Base-by-base conservation (phyloP, 345 rosid species). In the Arabidopsis suecica region DNA sequence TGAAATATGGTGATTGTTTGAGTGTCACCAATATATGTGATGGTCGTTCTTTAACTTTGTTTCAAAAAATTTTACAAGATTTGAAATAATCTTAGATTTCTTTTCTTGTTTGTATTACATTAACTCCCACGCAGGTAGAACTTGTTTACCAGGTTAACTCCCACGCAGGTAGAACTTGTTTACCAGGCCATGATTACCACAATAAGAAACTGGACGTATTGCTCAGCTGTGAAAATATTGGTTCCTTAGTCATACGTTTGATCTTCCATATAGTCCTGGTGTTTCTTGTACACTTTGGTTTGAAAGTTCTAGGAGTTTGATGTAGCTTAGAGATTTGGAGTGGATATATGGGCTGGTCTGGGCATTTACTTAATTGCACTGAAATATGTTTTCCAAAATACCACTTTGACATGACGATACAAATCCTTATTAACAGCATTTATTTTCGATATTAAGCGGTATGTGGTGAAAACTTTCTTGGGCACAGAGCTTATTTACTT, bases 401-500 rank as follows among this genome's bases (percentile, higher is more conserved):
- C 28, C 32, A 61, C 28, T 68, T 33, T 49, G 61, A 9, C 38
- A 41, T 20, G 45, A 37, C 1, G 1, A 16, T 67, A 4, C 44
- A 48, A 30, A 28, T 18, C 18, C 45, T 10, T 9, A 7, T 30
- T 7, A 40, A 59, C 16, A 2, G 13, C 8, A 45, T 2, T 60
- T 41, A 20, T 50, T 18, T 30, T 36, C 7, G 28, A 41, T 53
- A 69, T 69, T 44, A 62, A 62, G 30, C 0, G 0, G 42, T 22
- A 54, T 44, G 53, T 54, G 18, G 44, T 22, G 37, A 69, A 75
- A 59, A 11, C 36, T 73, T 73, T 33, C 37, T 49, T 67, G 28
- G 63, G 61, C 60, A 47, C 23, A 49, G 4, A 50, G 49, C 68
- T 55, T 45, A 8, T 59, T 45, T 76, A 59, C 75, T 71, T 32